Base-by-base conservation (phyloP, 2,329 filamentous ascomycete genomes). In the Epichloe scottii region DNA sequence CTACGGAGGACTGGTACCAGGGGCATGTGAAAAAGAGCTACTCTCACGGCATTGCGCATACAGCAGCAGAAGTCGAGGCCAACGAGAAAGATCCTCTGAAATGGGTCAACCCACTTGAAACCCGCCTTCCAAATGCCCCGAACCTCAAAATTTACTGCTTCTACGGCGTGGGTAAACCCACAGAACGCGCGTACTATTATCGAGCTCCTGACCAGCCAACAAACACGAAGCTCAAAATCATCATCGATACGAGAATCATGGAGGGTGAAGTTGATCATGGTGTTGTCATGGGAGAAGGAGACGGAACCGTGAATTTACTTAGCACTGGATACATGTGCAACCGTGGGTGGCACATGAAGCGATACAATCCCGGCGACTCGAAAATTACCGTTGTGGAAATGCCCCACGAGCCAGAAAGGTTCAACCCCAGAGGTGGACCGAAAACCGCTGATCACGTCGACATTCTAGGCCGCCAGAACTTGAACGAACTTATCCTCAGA, bases 321-420 rank as follows among this genome's bases (percentile, higher is more conserved):
- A 94, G 87, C 59, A 81, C 82, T 1, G 93, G 91, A 2, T 98
- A 97, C 66, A 97, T 98, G 93, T 98, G 93, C 66, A 85, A 89
- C 59, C 89, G 85, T 60, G 93, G 93, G 3, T 98, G 93, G 93
- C 82, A 84, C 52, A 86, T 96, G 67, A 89, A 89, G 67, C 79
- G 93, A 37, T 98, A 94, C 66, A 98, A 98, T 61, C 93, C 93
- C 0, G 85, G 89, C 0, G 83, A 84, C 2, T 78, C 84, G 34
- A 81, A 89, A 60, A 73, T 98, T 55, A 94, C 82, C 40, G 87
- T 90, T 0, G 89, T 85, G 54, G 93, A 98, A 71, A 98, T 98
- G 93, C 87, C 84, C 1, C 93, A 98, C 63, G 90, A 97, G 62
- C 93, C 93, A 1, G 91, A 96, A 59, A 73, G 88, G 17, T 98